Evolutionary conservation across 2,329 filamentous ascomycete genomes (phyloP).

Genomic region (Sporothrix schenckii): DNA sequence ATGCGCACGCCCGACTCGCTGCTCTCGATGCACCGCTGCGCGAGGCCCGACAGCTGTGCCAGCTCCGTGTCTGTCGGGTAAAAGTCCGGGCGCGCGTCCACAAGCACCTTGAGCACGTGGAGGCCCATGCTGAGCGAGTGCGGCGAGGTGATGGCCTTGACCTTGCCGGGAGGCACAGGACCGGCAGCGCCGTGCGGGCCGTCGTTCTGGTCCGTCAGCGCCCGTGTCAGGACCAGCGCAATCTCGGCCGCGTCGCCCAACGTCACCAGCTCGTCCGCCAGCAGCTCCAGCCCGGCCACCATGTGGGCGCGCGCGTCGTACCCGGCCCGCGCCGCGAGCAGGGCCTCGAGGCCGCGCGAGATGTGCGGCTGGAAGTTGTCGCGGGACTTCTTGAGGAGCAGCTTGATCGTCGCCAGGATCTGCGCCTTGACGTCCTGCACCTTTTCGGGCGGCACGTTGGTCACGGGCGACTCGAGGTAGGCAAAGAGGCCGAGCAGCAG

Average conservation of each 20-base stretch:
- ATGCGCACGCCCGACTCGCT: constrained; percentile 66
- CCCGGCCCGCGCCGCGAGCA: constrained; percentile 65
- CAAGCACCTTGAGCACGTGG: constrained; percentile 62
- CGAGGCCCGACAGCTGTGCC: constrained; percentile 54
- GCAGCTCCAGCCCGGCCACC: constrained; percentile 71
- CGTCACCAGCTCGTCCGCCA: constrained; percentile 70
- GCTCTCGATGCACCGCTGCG: constrained; percentile 62
- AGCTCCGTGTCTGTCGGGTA: constrained; percentile 57
- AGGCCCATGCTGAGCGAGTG: constrained; percentile 65
- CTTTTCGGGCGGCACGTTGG: constrained; percentile 63
- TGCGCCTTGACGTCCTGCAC: constrained; percentile 73
- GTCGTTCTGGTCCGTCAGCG: constrained; percentile 49
- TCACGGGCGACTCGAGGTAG: constrained; percentile 67
- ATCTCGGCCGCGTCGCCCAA: constrained; percentile 67
- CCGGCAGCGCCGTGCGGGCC: constrained; percentile 39
- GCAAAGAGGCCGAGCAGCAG: constrained; percentile 70
- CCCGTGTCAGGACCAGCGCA: constrained; percentile 55
- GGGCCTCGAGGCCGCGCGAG: constrained; percentile 66
- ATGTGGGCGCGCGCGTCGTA: constrained; percentile 73
- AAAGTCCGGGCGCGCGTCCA: constrained; percentile 54
- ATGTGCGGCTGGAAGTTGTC: constrained; percentile 69
- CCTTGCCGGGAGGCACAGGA: neutral
- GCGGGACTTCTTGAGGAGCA: constrained; percentile 69
- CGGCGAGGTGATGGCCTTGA: constrained; percentile 41
- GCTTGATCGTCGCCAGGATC: constrained; percentile 71